A percentile compares a stretch with the other conserved stretches of the same genome.
Evolutionary conservation across 768 basidiomycete species (phyloP).

Genomic region (Pulveroboletus sp.): DNA sequence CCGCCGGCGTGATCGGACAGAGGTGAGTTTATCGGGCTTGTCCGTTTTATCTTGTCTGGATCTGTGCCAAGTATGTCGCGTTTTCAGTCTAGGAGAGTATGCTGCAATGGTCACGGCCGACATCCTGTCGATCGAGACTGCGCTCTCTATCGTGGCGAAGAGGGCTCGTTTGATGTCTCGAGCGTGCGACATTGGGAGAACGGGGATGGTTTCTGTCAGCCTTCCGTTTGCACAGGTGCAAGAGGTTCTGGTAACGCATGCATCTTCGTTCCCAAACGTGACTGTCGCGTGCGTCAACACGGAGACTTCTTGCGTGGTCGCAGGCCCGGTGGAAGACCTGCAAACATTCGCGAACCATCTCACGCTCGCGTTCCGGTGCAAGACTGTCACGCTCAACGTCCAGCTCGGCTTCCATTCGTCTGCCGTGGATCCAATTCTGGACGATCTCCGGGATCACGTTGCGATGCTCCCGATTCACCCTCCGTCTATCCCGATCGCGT

Average conservation of each 20-base stretch:
- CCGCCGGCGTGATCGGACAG: constrained; percentile 62
- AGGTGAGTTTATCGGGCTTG: constrained; percentile 42
- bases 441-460: constrained; percentile 43
- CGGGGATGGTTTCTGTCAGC: constrained; percentile 61
- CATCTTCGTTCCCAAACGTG: constrained; percentile 32
- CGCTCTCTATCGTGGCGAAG: constrained; percentile 51
- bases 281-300: constrained; percentile 63
- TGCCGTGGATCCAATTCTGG: constrained; percentile 56
- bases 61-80: not conserved
- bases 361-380: constrained; percentile 33
- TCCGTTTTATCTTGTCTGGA: not conserved
- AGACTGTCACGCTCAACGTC: constrained; percentile 43
- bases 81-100: constrained; percentile 66
- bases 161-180: constrained; percentile 54
- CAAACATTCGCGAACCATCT: constrained; percentile 38
- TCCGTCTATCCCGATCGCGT: constrained; percentile 57
- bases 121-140: constrained; percentile 52
- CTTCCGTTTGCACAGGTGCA: constrained; percentile 33
- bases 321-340: constrained; percentile 48
- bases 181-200: constrained; percentile 39
- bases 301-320: constrained; percentile 50
- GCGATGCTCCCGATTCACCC: constrained; percentile 35
- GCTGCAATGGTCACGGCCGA: constrained; percentile 62
- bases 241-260: constrained; percentile 31
- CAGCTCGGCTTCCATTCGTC: constrained; percentile 63